Percentiles rank a stretch among this genome's conserved stretches.
Conservation (phyloP, 164 flowering plant species). For the Litsea cubeba region DNA sequence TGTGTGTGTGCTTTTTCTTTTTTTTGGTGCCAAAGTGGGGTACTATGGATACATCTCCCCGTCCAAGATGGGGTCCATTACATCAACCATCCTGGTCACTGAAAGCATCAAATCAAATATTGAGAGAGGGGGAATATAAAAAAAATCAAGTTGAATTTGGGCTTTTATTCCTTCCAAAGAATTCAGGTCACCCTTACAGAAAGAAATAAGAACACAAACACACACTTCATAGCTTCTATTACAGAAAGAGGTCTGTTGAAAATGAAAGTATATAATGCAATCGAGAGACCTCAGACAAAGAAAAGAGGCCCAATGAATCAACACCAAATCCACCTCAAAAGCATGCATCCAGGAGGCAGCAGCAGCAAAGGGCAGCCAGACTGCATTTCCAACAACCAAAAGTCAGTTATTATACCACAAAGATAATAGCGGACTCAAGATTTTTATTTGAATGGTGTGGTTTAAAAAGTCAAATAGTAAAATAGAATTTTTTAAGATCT, state of each 20-base stretch:
- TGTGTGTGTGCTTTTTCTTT: no score
- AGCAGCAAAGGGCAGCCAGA: slow-evolving; percentile 33
- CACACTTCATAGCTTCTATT: not conserved
- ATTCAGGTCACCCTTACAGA: no score
- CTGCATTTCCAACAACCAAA: slow-evolving; percentile 22
- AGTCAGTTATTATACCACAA: not conserved
- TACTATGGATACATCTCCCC: no score
- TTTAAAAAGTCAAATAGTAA: no score
- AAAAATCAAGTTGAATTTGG: not conserved
- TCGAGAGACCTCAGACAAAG: not conserved
- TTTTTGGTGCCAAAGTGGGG: no score
- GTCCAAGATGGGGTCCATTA: no score
- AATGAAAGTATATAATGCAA: not conserved
- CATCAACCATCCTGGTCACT: no score
- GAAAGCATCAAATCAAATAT: not conserved
- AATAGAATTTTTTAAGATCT: no score
- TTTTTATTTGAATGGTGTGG: no score
- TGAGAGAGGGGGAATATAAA: not conserved
- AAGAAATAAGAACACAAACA: not conserved
- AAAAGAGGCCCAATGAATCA: not conserved
- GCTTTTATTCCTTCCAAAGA: not conserved
- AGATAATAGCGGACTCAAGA: not conserved
- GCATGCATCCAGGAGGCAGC: slow-evolving; percentile 32
- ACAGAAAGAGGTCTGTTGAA: not conserved
- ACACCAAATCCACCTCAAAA: slow-evolving; percentile 8